These are phyloP conservation scores for Rhizopogon vinicolor DNA, from an alignment of 768 basidiomycete genomes.

Conservation along the genomic window DNA sequence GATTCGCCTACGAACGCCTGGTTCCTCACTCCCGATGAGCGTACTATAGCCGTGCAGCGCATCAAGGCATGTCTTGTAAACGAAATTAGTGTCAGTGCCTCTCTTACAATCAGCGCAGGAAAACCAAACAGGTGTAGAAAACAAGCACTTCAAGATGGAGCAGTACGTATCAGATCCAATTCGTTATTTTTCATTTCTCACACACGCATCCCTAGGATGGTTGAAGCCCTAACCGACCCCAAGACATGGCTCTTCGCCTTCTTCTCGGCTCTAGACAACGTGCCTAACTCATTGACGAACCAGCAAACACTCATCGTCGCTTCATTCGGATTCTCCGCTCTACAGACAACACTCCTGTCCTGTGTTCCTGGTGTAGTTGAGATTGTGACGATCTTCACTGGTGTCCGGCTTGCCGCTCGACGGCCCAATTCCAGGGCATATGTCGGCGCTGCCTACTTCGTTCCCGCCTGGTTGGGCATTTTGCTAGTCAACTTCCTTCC, in stretches of 20 bases:
- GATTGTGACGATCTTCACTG: conserved; percentile 62
- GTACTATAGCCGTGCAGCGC: conserved; percentile 48
- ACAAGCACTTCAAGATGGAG: conserved; percentile 34
- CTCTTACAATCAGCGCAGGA: conserved; percentile 11
- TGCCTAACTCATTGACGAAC: conserved; percentile 58
- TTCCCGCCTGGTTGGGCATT: conserved; percentile 58
- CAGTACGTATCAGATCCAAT: conserved; percentile 41
- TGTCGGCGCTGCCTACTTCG: conserved; percentile 46
- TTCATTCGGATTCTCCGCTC: conserved; percentile 52
- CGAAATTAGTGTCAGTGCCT: neutral
- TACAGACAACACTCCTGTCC: conserved; percentile 62
- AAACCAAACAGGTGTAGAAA: conserved; percentile 22
- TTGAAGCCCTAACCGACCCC: conserved; percentile 55
- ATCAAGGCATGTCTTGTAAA: conserved; percentile 41
- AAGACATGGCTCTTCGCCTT: conserved; percentile 70
- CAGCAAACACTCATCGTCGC: conserved; percentile 56
- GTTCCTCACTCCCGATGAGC: conserved; percentile 59
- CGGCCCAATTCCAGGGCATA: conserved; percentile 52
- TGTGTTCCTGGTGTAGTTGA: conserved; percentile 58
- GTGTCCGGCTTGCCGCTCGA: conserved; percentile 47
- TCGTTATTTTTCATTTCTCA: neutral
- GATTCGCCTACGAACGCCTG: conserved; percentile 65
- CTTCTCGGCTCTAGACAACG: conserved; percentile 52
- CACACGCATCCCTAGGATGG: conserved; percentile 36
- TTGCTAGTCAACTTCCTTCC: conserved; percentile 57